Evolutionary conservation across 331 rosid genomes (phyloP), one percentile per base, ranked within the genome.

Genomic region (Pyracantha coccinea): DNA sequence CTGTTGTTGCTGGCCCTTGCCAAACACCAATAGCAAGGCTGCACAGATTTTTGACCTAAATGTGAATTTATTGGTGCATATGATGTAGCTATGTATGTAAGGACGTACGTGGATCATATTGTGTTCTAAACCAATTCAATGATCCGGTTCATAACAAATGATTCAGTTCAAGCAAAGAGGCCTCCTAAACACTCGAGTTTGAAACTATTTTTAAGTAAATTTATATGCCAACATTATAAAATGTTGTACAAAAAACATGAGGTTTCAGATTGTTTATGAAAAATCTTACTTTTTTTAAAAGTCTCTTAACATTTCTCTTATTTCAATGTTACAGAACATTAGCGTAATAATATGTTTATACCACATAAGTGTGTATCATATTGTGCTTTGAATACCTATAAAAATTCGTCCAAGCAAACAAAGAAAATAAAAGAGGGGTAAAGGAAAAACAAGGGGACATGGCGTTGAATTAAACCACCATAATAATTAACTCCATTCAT

Each of bases 211-310:
- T 38, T 4, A 9, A 0, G 44, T 38, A 38, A 38, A 38, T n/a
- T n/a, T n/a, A n/a, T n/a, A n/a, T 38, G 4, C 0, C 44, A 38
- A 38, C 0, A 38, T 38, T 38, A 38, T 38, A 38, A 38, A 38
- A 38, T 38, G 0, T 38, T 38, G 13, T 38, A 13, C 1, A 9
- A 38, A 38, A 38, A 38, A 38, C 10, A 38, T 10, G 1, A 38
- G 4, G 0, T 38, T 0, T 9, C 0, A 10, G 0, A 38, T 0
- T 9, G 4, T 38, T 0, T 38, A 38, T 10, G 13, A 38, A 38
- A 0, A 3, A 0, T 0, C 4, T 1, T 0, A 38, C 4, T 38
- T 38, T 38, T 38, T 38, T 2, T 2, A 38, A 38, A 0, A 9
- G 4, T 38, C 13, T 38, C 13, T 9, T 38, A 38, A 38, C 44